Conservation (phyloP, 352 stramenopile genomes). For the Phytophthora pini region DNA sequence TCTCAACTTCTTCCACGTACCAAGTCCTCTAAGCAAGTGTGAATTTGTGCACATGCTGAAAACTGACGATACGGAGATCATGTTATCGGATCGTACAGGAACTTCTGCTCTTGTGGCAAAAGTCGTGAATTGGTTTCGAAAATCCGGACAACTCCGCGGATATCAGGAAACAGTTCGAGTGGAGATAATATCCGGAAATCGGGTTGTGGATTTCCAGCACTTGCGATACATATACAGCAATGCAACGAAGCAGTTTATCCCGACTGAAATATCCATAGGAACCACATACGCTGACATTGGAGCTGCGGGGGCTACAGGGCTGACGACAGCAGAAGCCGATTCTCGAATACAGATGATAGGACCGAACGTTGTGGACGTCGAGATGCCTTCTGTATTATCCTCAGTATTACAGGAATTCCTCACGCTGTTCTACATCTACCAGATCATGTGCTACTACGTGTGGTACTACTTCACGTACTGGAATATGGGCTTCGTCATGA, state of each 20-base stretch:
- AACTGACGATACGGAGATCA: conserved; percentile 36
- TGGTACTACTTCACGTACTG: conserved; percentile 69
- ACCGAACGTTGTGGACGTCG: conserved; percentile 43
- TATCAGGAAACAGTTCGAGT: conserved; percentile 44
- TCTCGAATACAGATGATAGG: conserved; percentile 36
- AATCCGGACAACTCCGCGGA: conserved; percentile 17
- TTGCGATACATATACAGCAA: conserved; percentile 54
- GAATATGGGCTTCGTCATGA: conserved; percentile 51
- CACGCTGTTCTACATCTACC: conserved; percentile 58
- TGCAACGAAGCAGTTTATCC: conserved; percentile 30
- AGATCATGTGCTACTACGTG: conserved; percentile 65
- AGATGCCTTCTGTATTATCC: conserved; percentile 44
- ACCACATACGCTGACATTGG: conserved; percentile 32
- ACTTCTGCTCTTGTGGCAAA: conserved; percentile 37
- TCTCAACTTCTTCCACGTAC: conserved; percentile 44
- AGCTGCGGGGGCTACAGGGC: conserved; percentile 9
- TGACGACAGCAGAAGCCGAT: conserved; percentile 18
- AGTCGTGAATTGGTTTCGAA: conserved; percentile 35
- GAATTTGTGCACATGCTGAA: conserved; percentile 48
- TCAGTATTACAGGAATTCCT: conserved; percentile 49
- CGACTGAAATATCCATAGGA: conserved; percentile 33
- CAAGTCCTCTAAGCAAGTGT: conserved; percentile 30
- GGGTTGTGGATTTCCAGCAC: conserved; percentile 51
- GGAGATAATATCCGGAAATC: conserved; percentile 19
- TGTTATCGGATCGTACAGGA: conserved; percentile 36